A percentile compares a stretch with the other conserved stretches of the same genome.
phyloP scores from a whole-genome alignment of 805 yeast genomes.

The Candida maesae region DNA sequence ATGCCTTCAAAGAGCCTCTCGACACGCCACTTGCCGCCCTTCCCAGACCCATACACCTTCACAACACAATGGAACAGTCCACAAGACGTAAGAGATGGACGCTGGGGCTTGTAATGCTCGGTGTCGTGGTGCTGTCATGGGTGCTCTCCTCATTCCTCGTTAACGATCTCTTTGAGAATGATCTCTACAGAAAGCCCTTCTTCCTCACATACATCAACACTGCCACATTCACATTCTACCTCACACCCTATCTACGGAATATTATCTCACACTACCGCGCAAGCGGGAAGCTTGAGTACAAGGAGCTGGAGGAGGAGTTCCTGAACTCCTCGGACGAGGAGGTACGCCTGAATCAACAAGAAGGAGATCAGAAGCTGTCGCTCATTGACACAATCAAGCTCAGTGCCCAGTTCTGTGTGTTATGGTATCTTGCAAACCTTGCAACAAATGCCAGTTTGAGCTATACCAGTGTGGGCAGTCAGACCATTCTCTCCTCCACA shows the following conservation, averaged over 20 bases:
- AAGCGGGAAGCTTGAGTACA: slow-evolving; percentile 27
- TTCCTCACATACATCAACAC: slow-evolving; percentile 91
- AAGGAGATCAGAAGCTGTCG: slow-evolving; percentile 30
- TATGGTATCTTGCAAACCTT: slow-evolving; percentile 90
- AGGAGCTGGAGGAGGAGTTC: slow-evolving; percentile 23
- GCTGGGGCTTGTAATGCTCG: slow-evolving; percentile 68
- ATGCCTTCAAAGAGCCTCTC: not conserved
- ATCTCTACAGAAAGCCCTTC: slow-evolving; percentile 80
- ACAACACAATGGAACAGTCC: slow-evolving; percentile 3
- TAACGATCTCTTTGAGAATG: slow-evolving; percentile 67
- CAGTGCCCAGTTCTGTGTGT: slow-evolving; percentile 74
- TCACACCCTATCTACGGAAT: slow-evolving; percentile 51
- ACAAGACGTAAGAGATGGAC: slow-evolving; percentile 49
- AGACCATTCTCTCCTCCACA: slow-evolving; percentile 89
- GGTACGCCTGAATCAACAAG: slow-evolving; percentile 16
- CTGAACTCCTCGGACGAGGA: slow-evolving; percentile 27
- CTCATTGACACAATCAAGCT: slow-evolving; percentile 65
- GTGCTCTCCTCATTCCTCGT: slow-evolving; percentile 85
- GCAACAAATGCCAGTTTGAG: slow-evolving; percentile 83
- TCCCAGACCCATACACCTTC: not conserved
- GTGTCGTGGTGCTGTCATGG: slow-evolving; percentile 83
- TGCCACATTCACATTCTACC: slow-evolving; percentile 73
- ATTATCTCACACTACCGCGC: slow-evolving; percentile 25
- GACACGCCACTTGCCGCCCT: not conserved
- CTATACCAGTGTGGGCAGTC: slow-evolving; percentile 91